These are phyloP conservation scores for Skeletonema grethae DNA, from an alignment of 108 stramenopile genomes.

Conservation along the genomic window DNA sequence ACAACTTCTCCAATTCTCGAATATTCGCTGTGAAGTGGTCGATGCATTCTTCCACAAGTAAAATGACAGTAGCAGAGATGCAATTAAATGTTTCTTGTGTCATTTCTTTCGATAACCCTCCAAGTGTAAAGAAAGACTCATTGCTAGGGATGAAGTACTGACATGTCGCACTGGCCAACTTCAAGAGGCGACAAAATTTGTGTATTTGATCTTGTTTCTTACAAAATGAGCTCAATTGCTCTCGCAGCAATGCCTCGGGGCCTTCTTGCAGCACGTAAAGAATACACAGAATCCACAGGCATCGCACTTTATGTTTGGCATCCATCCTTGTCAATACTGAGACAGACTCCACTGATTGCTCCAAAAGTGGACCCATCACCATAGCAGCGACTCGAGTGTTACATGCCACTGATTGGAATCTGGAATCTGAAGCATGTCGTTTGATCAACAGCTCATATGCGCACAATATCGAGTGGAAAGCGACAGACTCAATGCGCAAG, in stretches of 20 bases:
- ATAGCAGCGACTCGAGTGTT: slow-evolving; percentile 74
- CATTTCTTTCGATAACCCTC: slow-evolving; percentile 45
- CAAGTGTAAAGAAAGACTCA: slow-evolving; percentile 26
- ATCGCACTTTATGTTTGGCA: slow-evolving; percentile 74
- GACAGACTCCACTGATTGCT: slow-evolving; percentile 57
- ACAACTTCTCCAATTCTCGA: slow-evolving; percentile 55
- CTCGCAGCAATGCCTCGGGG: slow-evolving; percentile 72
- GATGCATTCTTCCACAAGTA: slow-evolving; percentile 78
- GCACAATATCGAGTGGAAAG: slow-evolving; percentile 69
- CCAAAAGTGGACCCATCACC: slow-evolving; percentile 56
- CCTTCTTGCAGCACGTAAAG: slow-evolving; percentile 85
- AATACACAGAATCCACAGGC: slow-evolving; percentile 72
- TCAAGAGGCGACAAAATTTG: slow-evolving; percentile 67
- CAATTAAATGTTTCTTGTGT: slow-evolving; percentile 88
- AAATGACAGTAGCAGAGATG: slow-evolving; percentile 76
- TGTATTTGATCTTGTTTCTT: slow-evolving; percentile 51
- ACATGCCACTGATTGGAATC: slow-evolving; percentile 68
- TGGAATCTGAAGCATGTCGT: slow-evolving; percentile 78
- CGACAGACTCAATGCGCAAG: slow-evolving; percentile 77
- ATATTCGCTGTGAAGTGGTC: slow-evolving; percentile 44
- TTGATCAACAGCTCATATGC: slow-evolving; percentile 78
- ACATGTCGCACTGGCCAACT: slow-evolving; percentile 67
- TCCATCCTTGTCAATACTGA: slow-evolving; percentile 75
- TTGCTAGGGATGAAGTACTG: slow-evolving; percentile 65
- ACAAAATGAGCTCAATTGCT: slow-evolving; percentile 60